Conservation (phyloP, 768 basidiomycete genomes). For the Boletus pseudopeckii region DNA sequence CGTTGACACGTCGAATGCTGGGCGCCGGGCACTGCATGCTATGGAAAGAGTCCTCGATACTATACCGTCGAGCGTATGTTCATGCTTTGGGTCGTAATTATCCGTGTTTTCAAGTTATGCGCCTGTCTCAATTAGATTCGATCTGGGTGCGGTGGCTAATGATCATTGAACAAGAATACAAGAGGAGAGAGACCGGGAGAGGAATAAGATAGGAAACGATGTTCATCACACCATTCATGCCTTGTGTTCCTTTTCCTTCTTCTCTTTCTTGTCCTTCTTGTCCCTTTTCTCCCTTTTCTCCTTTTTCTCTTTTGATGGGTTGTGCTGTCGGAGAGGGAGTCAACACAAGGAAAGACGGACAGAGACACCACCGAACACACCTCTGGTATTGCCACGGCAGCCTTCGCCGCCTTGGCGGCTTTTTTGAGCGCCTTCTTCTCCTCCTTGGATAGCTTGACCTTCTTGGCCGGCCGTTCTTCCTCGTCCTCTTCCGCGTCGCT, state of each 20-base stretch:
- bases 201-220: not conserved
- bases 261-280: slow-evolving; percentile 35
- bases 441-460: slow-evolving; percentile 76
- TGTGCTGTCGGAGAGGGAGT: slow-evolving; percentile 22
- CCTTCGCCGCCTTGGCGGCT: slow-evolving; percentile 57
- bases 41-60: not conserved
- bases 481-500: slow-evolving; percentile 36
- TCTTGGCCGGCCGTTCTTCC: slow-evolving; percentile 57
- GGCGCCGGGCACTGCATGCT: too few species aligned
- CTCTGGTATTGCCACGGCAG: slow-evolving; percentile 28
- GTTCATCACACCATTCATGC: slow-evolving; percentile 20
- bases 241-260: slow-evolving; percentile 51
- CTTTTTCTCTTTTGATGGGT: slow-evolving; percentile 37
- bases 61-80: too few species aligned
- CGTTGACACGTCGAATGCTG: not conserved
- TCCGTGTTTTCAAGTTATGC: not conserved
- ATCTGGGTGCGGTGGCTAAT: not conserved
- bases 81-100: not conserved
- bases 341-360: not conserved
- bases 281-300: slow-evolving; percentile 41
- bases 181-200: not conserved
- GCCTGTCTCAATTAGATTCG: not conserved
- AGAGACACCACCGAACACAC: slow-evolving; percentile 26
- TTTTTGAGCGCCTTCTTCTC: slow-evolving; percentile 85
- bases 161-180: not conserved